phyloP scores from a whole-genome alignment of 768 basidiomycete genomes.

The Naganishia onofrii region DNA sequence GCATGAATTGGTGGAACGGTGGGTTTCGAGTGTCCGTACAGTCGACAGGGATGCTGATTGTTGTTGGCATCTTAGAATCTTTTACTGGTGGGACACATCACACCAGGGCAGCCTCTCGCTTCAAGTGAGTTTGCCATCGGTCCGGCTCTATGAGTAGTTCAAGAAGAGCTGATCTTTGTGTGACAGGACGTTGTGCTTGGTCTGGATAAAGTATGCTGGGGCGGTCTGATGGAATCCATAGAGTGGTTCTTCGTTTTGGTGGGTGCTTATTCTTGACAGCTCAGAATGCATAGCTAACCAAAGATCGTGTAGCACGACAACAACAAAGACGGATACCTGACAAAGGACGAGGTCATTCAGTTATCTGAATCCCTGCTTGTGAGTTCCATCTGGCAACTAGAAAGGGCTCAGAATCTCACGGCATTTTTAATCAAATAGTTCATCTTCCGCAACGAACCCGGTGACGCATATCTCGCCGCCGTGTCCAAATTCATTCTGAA shows the following conservation, averaged over 20 bases:
- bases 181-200: slow-evolving; percentile 80
- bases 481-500: slow-evolving; percentile 97
- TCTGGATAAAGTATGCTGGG: slow-evolving; percentile 86
- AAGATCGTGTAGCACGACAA: slow-evolving; percentile 55
- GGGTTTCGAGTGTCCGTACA: slow-evolving; percentile 5
- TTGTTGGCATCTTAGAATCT: slow-evolving; percentile 55
- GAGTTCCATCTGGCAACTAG: slow-evolving; percentile 40
- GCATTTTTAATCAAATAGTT: slow-evolving; percentile 61
- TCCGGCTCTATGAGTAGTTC: no score
- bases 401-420: background rate
- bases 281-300: slow-evolving; percentile 7
- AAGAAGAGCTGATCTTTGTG: background rate
- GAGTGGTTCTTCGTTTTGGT: slow-evolving; percentile 93
- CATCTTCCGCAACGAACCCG: slow-evolving; percentile 94
- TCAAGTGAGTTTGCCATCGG: slow-evolving; percentile 60
- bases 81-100: slow-evolving; percentile 88
- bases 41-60: background rate
- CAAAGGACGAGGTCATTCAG: slow-evolving; percentile 94
- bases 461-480: slow-evolving; percentile 92
- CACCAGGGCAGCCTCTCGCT: slow-evolving; percentile 80
- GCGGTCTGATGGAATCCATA: slow-evolving; percentile 96
- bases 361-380: slow-evolving; percentile 91
- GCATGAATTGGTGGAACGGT: slow-evolving; percentile 87
- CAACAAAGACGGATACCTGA: slow-evolving; percentile 90
- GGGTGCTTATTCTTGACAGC: slow-evolving; percentile 1